Conservation (phyloP, 192 early-diverging fungal species). For the Linnemannia schmuckeri region DNA sequence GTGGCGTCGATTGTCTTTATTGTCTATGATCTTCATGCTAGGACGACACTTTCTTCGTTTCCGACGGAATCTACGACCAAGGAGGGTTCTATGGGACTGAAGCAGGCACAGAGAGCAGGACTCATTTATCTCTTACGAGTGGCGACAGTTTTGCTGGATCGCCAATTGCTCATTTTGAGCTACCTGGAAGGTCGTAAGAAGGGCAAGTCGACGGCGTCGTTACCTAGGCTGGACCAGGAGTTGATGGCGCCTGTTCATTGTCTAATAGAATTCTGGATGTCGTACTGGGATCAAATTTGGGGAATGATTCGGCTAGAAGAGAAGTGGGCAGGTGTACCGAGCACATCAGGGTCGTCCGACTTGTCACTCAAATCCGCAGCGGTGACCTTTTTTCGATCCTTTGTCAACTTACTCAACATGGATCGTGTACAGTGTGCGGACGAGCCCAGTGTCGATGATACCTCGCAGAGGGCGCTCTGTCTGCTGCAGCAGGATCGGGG, state of each 20-base stretch:
- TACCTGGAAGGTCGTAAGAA: background rate
- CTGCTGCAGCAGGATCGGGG: constrained; percentile 32
- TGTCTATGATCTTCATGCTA: constrained; percentile 58
- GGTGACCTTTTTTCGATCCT: constrained; percentile 38
- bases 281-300: constrained; percentile 54
- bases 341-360: constrained; percentile 5
- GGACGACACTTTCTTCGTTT: constrained; percentile 27
- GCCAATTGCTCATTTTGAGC: constrained; percentile 14
- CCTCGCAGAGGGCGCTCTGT: constrained; percentile 24
- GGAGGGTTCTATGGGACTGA: constrained; percentile 28
- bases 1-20: constrained; percentile 57
- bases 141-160: constrained; percentile 22
- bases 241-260: constrained; percentile 30
- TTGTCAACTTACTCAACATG: constrained; percentile 37
- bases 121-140: constrained; percentile 33
- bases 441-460: constrained; percentile 10
- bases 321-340: constrained; percentile 31
- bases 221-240: background rate
- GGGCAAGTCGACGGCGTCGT: background rate
- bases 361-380: constrained; percentile 33
- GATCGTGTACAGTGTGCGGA: background rate
- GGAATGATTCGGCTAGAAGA: constrained; percentile 54
- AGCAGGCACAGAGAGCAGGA: constrained; percentile 45
- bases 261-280: constrained; percentile 48
- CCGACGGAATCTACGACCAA: constrained; percentile 34